Evolutionary conservation across 1,139 yeast species (phyloP), one percentile per base, ranked within the genome.

Genomic region (Nematodospora anomalae): DNA sequence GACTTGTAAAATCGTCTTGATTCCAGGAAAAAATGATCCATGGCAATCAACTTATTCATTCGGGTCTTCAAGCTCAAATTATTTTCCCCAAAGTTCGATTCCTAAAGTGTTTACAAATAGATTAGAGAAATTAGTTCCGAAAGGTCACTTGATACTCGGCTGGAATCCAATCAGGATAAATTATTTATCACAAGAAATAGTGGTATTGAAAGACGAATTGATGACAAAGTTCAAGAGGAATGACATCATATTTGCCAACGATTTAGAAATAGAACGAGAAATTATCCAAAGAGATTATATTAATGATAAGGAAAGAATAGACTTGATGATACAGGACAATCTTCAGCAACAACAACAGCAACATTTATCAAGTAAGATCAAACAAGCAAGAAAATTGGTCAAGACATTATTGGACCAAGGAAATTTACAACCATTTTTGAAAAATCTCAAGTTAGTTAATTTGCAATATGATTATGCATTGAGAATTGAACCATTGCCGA

Each of bases 1-100:
- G 21, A 41, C 46, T n/a, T 60, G 66, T 29, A 76, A 78, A 30
- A 60, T 87, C 33, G 62, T 86, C 2, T 75, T 92, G 42, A 67
- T 90, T 1, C 97, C 97, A 0, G 97, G 98, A 0, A 79, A 79
- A 30, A 84, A 87, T 49, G 98, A 92, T 57, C 97, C 97, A 0
- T 92, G 97, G 97, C 81, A 81, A 32, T 79, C 94, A 1, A 71
- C 83, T 31, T 76, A 74, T 35, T 75, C 86, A 0, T 68, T 83
- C 29, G 94, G 94, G 3, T 57, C 68, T 7, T 73, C 88, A 0
- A 67, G 79, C 15, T 68, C 83, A 28, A 60, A 75, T 8, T 54
- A 74, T 21, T 76, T 87, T 67, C 98, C 98, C 0, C 83, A 83
- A 50, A 66, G 70, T 23, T 70, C 79, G 0, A 71, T 92, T 3